A percentile compares a stretch with the other conserved stretches of the same genome.
Evolutionary conservation across 2,329 filamentous ascomycete species (phyloP).

Genomic region (Colletotrichum trifolii): DNA sequence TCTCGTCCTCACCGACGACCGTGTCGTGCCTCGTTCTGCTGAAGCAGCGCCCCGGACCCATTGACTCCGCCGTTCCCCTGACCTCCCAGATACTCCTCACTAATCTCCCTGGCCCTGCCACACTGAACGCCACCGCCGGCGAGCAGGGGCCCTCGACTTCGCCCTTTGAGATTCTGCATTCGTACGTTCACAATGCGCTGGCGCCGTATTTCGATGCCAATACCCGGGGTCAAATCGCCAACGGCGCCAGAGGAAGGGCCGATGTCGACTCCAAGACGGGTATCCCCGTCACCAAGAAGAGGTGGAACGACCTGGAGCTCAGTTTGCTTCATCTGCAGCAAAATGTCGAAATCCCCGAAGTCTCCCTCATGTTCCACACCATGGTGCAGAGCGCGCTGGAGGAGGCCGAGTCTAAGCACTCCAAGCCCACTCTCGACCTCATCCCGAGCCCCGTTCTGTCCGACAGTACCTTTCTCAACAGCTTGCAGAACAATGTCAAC

Average conservation of each 20-base stretch:
- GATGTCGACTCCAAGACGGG: constrained; percentile 94
- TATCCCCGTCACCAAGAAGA: constrained; percentile 97
- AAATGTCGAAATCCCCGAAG: constrained; percentile 96
- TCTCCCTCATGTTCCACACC: constrained; percentile 87
- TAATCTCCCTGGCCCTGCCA: constrained; percentile 86
- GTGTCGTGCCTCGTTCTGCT: constrained; percentile 88
- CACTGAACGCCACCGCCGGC: constrained; percentile 72
- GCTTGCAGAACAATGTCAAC: constrained; percentile 92
- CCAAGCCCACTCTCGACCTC: constrained; percentile 79
- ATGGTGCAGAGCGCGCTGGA: constrained; percentile 88
- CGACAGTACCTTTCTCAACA: constrained; percentile 93
- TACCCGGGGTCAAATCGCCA: constrained; percentile 79
- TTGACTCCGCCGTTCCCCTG: constrained; percentile 85
- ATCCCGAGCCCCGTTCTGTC: constrained; percentile 81
- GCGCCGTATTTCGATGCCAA: constrained; percentile 98
- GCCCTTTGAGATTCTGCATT: constrained; percentile 92
- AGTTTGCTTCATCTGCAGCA: constrained; percentile 93
- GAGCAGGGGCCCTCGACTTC: constrained; percentile 80
- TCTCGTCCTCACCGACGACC: constrained; percentile 83
- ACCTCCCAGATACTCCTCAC: constrained; percentile 91
- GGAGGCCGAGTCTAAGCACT: constrained; percentile 74
- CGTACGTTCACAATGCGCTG: constrained; percentile 89
- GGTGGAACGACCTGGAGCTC: constrained; percentile 92
- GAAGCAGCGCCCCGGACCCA: constrained; percentile 83
- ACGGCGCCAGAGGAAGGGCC: constrained; percentile 76